Evolutionary conservation across 2,329 filamentous ascomycete species (phyloP), one percentile per base, ranked within the genome.

Genomic region (Apiospora aurea): DNA sequence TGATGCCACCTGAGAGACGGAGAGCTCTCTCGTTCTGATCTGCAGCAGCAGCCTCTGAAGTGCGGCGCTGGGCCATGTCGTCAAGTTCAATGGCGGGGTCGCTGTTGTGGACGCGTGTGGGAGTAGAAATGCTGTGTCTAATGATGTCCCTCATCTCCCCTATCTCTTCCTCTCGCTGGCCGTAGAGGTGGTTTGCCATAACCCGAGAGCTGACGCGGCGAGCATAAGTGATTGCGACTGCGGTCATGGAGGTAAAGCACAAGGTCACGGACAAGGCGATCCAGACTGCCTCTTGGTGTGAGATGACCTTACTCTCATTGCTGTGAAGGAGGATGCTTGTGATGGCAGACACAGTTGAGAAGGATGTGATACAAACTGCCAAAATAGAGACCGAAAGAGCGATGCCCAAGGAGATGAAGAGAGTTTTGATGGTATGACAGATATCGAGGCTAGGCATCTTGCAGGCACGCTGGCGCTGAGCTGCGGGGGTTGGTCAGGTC

Each of bases 321-420:
- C 29, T n/a, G 11, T 41, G 10, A 0, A n/a, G 21, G 1, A 64
- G 1, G 21, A 41, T 64, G 2, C 2, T 2, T 6, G 57, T n/a
- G 2, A 64, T 64, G 3, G 57, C 57, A 11, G 57, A 18, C 3
- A n/a, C 29, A 13, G 34, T 41, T 4, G 57, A 64, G 8, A 13
- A 2, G 34, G 21, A 11, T 2, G 57, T 64, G 10, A 64, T 64
- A 7, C 11, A 11, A 24, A 18, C 10, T 41, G 21, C n/a, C 3
- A 41, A 1, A 21, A 41, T 24, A 18, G 57, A 11, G 10, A 4
- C 21, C 34, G 18, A 64, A 18, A 64, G 41, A 0, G 57, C 57
- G 41, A 14, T 18, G 0, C 18, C 41, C 57, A 34, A 64, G 6
- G 2, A 0, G 0, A 4, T 41, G 34, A n/a, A 10, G 2, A 8